phyloP scores from a whole-genome alignment of 163 green algal genomes.

The Chlamydomonas reinhardtii region DNA sequence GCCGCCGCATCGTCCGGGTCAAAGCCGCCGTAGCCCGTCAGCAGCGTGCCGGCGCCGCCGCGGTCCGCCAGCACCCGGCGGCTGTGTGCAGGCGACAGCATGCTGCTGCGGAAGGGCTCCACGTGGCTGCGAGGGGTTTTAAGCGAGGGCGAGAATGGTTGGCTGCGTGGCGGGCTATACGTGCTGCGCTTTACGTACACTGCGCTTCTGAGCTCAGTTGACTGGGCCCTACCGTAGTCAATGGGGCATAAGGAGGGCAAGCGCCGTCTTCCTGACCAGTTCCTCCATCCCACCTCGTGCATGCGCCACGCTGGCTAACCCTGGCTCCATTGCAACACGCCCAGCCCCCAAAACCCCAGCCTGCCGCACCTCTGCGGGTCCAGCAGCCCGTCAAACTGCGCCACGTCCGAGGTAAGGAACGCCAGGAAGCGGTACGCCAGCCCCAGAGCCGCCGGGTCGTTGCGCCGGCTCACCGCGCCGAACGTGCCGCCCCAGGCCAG shows the following conservation, averaged over 20 bases:
- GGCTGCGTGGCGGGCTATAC: too few relatives aligned
- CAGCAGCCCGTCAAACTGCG: constrained; percentile 32
- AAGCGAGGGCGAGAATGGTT: too few relatives aligned
- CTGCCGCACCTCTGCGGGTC: not conserved
- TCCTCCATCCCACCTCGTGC: too few relatives aligned
- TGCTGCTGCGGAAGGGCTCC: constrained; percentile 10
- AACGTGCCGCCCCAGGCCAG: constrained; percentile 34
- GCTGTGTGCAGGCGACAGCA: not conserved
- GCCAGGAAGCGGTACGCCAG: constrained; percentile 26
- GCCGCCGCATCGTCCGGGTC: constrained; percentile 6
- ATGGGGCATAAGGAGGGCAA: too few relatives aligned
- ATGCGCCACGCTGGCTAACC: too few relatives aligned
- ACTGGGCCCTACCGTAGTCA: too few relatives aligned
- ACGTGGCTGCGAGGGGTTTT: not conserved
- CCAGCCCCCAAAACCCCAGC: too few relatives aligned
- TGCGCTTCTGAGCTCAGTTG: too few relatives aligned
- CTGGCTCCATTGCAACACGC: too few relatives aligned
- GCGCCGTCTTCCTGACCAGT: too few relatives aligned
- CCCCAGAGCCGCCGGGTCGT: not conserved
- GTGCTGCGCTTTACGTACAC: too few relatives aligned
- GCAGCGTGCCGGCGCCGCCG: not conserved
- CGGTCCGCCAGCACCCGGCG: not conserved
- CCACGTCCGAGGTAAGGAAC: not conserved
- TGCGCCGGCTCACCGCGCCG: not conserved
- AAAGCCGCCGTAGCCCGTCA: not conserved